Conservation (phyloP, 2,329 filamentous ascomycete genomes). For the Colletotrichum sp. region DNA sequence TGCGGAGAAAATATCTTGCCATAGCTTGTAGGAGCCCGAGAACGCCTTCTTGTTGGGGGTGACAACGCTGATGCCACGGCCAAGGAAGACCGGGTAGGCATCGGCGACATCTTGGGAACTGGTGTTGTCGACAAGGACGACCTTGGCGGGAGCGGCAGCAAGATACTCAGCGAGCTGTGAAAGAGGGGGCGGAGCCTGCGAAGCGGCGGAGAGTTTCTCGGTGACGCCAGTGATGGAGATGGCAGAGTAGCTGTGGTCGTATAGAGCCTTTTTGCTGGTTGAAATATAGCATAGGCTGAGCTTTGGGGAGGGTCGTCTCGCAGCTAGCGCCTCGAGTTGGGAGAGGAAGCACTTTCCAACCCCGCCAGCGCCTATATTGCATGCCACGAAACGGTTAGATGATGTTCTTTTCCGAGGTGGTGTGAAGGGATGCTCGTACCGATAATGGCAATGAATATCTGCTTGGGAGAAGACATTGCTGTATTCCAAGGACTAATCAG, state of each 20-base stretch:
- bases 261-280: conserved; percentile 83
- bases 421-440: conserved; percentile 35
- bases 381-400: conserved; percentile 1
- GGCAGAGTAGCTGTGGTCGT: conserved; percentile 73
- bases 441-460: conserved; percentile 59
- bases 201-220: conserved; percentile 68
- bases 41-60: conserved; percentile 99
- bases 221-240: conserved; percentile 66
- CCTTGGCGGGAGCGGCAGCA: conserved; percentile 75
- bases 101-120: conserved; percentile 87
- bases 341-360: conserved; percentile 90
- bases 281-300: conserved; percentile 85
- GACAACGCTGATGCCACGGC: conserved; percentile 85
- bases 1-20: conserved; percentile 84
- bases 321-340: conserved; percentile 74
- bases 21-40: conserved; percentile 79
- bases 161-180: conserved; percentile 80
- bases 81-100: conserved; percentile 81
- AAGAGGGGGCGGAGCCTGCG: conserved; percentile 69
- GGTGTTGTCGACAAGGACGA: conserved; percentile 93
- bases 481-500: not conserved
- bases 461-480: conserved; percentile 49
- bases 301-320: conserved; percentile 70
- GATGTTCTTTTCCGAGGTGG: not conserved
- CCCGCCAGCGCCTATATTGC: conserved; percentile 77